Percentiles rank a stretch among this genome's conserved stretches.
Conservation (phyloP, 163 green algal genomes). For the Chloroidium sp. region DNA sequence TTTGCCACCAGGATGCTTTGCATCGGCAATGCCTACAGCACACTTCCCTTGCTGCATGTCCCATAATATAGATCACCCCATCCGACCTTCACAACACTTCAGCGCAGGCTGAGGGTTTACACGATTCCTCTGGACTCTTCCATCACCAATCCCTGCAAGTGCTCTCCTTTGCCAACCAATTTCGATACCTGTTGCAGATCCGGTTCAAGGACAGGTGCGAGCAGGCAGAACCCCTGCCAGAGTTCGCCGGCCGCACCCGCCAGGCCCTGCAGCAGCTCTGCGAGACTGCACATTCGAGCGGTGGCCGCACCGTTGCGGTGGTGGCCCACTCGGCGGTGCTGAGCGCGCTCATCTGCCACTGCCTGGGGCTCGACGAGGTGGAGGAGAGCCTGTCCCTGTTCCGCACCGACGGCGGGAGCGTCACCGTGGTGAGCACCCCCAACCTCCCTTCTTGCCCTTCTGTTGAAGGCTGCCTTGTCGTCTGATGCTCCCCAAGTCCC, state of each 20-base stretch:
- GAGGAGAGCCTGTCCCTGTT: constrained; percentile 32
- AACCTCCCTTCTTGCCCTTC: constrained; percentile 11
- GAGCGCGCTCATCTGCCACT: constrained; percentile 47
- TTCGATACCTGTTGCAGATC: too few relatives aligned
- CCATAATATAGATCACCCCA: too few relatives aligned
- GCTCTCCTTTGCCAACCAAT: too few relatives aligned
- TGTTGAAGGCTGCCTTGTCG: too few relatives aligned
- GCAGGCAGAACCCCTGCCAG: constrained; percentile 20
- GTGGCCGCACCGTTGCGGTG: constrained; percentile 39
- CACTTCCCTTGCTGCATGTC: too few relatives aligned
- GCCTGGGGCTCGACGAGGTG: constrained; percentile 37
- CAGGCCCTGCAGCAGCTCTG: constrained; percentile 10
- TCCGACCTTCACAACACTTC: too few relatives aligned
- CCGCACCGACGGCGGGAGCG: constrained; percentile 21
- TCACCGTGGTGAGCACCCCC: constrained; percentile 65
- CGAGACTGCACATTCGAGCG: constrained; percentile 1
- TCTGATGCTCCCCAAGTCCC: too few relatives aligned
- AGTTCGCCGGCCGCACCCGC: constrained; percentile 23
- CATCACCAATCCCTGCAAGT: too few relatives aligned
- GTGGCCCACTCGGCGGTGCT: constrained; percentile 47
- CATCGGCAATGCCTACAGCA: too few relatives aligned
- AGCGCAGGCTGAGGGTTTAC: too few relatives aligned
- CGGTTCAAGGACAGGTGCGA: neutral
- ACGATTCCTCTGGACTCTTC: too few relatives aligned
- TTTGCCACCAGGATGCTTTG: too few relatives aligned